Evolutionary conservation across 257 asterid species (phyloP), one percentile per base, ranked within the genome.

Genomic region (Solanum virginianum): DNA sequence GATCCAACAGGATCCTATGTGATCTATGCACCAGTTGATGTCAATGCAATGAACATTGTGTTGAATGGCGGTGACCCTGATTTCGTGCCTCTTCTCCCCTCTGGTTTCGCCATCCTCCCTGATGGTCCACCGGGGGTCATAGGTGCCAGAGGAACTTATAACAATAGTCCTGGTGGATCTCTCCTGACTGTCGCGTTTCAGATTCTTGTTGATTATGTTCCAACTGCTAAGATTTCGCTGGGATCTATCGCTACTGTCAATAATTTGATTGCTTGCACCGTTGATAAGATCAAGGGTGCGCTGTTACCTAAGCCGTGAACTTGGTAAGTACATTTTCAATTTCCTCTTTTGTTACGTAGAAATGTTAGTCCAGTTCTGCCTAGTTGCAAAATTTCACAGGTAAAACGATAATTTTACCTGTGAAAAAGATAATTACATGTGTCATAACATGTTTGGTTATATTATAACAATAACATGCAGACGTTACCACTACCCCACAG

Each of bases 31-130:
- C 92, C 93, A 4, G 77, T 90, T 12, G 94, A 91, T 57, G 17
- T 82, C 69, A 62, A 17, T n/a, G 77, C 86, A 2, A 80, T 86
- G 85, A 87, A 90, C 18, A 56, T 13, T 2, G 51, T 91, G 8
- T 26, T 89, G 41, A 81, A 83, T 8, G 93, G 92, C 3, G 94
- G 86, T 0, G 92, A 86, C 22, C 88, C 93, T 0, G 85, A 83
- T n/a, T 60, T 51, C 6, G 83, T 88, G 0, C 85, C 91, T 26
- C 81, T 93, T 16, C 88, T 92, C 20, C 96, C 97, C 0, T 92
- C 94, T 3, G 94, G 97, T 7, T 93, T 93, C 17, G 92, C 92
- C 8, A 89, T 93, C 26, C 91, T 88, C 8, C 97, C 97, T 0
- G 93, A 91, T 41, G 93, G 92, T 1, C 94, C 93, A 5, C 53